Evolutionary conservation across 1,284 basidiomycete species (phyloP), one percentile per base, ranked within the genome.

Genomic region (Austropuccinia psidii): DNA sequence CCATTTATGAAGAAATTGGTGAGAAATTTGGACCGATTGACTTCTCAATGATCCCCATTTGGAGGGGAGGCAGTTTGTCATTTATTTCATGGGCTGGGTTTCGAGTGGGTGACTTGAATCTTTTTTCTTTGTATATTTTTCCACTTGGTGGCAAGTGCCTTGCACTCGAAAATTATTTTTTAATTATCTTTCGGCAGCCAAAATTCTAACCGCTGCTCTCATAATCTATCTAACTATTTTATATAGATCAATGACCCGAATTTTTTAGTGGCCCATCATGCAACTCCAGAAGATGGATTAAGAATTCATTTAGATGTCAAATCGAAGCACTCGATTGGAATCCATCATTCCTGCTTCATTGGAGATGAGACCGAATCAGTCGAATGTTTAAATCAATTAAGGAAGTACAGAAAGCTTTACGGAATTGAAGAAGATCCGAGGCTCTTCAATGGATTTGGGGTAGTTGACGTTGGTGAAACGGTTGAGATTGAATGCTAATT

Each of bases 31-130:
- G 78, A 0, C 78, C 78, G 3, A 77, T 79, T 54, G 79, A 79
- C 70, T 62, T 79, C 9, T 75, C 78, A 4, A 78, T 78, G 49
- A 75, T 79, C 4, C 79, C 79, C 19, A 78, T 79, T 33, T 79
- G 79, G 79, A 75, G 79, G 17, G 79, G 79, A 15, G 79, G 78
- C 0, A 75, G 75, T 21, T 70, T 79, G 0, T 75, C 76, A 1
- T 77, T 79, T 43, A 75, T 79, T 11, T 76, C 75, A 17, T 77
- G 75, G 43, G 68, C 77, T 15, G 78, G 78, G 0, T 37, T 79
- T 17, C 64, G 79, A 24, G 78, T 49, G n/a, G n/a, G n/a, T 49
- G 45, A 17, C 19, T 79, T 24, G 50, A 55, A 6, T 55, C 27
- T 6, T 55, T 55, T 6, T 55, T 52, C n/a, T n/a, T n/a, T n/a